Evolutionary conservation across 192 early-diverging fungal species (phyloP).

Genomic region (Backusella tarrabulga): DNA sequence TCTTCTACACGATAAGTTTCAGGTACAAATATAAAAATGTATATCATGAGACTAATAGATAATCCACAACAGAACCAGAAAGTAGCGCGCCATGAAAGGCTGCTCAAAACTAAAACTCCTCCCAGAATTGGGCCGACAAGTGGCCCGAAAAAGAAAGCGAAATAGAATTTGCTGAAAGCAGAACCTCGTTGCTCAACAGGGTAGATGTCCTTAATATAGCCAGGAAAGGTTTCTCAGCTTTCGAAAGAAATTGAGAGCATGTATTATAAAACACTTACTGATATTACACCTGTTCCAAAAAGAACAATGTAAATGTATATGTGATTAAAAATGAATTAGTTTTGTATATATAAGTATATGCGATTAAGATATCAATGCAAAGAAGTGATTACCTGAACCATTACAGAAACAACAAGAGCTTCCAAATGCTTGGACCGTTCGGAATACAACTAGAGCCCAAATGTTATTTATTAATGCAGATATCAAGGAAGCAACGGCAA

Average conservation of each 20-base stretch:
- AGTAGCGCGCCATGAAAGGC: constrained; percentile 41
- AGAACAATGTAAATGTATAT: neutral
- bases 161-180: constrained; percentile 33
- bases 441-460: constrained; percentile 36
- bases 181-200: constrained; percentile 24
- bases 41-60: constrained; percentile 8
- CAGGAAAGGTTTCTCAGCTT: neutral
- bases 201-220: constrained; percentile 25
- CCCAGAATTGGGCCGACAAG: neutral
- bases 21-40: neutral
- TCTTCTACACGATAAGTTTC: too few species aligned
- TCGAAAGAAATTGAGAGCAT: neutral
- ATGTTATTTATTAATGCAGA: constrained; percentile 39
- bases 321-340: neutral
- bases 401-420: constrained; percentile 40
- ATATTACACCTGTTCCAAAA: constrained; percentile 14
- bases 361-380: neutral
- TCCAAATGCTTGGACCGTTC: constrained; percentile 44
- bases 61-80: constrained; percentile 44
- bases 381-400: constrained; percentile 32
- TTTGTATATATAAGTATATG: neutral
- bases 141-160: constrained; percentile 29
- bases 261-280: constrained; percentile 23
- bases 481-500: constrained; percentile 40
- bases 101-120: constrained; percentile 23